Base-by-base conservation (phyloP, 2,329 filamentous ascomycete species). In the Zymoseptoria crescenta region DNA sequence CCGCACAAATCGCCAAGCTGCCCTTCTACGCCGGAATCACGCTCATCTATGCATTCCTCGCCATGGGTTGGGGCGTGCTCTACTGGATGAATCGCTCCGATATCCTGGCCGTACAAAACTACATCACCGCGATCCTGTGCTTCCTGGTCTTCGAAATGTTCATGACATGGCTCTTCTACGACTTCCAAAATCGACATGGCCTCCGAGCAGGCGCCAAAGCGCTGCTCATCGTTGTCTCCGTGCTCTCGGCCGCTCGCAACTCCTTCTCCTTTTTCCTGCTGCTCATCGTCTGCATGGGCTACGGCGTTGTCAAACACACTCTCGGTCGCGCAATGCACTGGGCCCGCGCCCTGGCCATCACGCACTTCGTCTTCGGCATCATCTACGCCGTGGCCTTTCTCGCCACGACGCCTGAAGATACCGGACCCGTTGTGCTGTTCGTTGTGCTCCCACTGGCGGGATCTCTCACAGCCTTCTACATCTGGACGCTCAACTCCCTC, bases 131-230 rank as follows among this genome's bases (percentile, higher is more conserved):
- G 8, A 99, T 97, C 61, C 80, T 99, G 54, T 85, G 94, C 56
- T 99, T 99, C 77, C 79, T 99, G 50, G 90, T 97, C 16, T 77
- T 97, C 16, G 94, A 99, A 74, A 96, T 97, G 86, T 80, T 97
- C 70, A 92, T 97, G 84, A 99, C 94, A 1, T 99, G 94, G 94
- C 91, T 91, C 50, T 99, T 96, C 78, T 99, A 97, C 74, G 94
- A 99, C 76, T 97, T 89, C 73, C 85, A 96, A 72, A 99, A 99
- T 74, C 84, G 88, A 48, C 85, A 96, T 70, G 94, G 94, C 49
- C 85, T 90, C 56, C 96, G 91, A 70, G 74, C 87, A 2, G 86
- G 89, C 51, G 86, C 91, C 59, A 96, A 95, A 73, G 88, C 87
- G 5, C 80, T 97, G 58, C 88, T 99, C 76, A 85, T 96, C 19